Percentiles rank a stretch among this genome's conserved stretches.
Conservation (phyloP, 495 filamentous ascomycete genomes). For the Podospora fimiseda region DNA sequence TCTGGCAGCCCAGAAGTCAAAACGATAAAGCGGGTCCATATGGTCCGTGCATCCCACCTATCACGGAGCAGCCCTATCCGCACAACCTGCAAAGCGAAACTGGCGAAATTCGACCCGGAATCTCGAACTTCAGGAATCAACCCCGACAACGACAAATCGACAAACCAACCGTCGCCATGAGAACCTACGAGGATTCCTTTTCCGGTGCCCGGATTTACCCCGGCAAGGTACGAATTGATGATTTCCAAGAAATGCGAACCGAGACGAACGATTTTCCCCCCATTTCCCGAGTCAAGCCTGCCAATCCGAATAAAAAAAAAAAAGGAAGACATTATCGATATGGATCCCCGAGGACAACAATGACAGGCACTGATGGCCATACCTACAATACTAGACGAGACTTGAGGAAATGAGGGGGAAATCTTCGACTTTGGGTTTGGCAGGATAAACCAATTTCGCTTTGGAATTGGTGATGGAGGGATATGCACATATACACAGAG, state of each 20-base stretch:
- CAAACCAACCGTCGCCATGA: conserved; percentile 66
- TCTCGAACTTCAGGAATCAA: conserved; percentile 27
- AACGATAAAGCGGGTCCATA: conserved; percentile 1
- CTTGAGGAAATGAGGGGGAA: background rate
- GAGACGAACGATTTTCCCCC: conserved; percentile 11
- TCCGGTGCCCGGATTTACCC: conserved; percentile 98
- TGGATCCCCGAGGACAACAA: too few species aligned
- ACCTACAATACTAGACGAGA: background rate
- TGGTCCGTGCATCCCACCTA: conserved; percentile 24
- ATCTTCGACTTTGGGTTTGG: conserved; percentile 1
- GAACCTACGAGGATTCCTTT: conserved; percentile 98
- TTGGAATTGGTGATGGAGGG: background rate
- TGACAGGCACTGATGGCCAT: too few species aligned
- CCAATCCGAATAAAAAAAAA: conserved; percentile 6
- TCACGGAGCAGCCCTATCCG: conserved; percentile 31
- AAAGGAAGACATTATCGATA: background rate
- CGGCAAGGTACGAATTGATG: conserved; percentile 72
- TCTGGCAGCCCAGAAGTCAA: background rate
- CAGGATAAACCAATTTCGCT: background rate
- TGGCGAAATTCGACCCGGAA: conserved; percentile 31
- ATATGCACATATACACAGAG: background rate
- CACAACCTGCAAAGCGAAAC: conserved; percentile 33
- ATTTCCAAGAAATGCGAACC: conserved; percentile 7
- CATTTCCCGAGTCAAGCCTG: background rate
- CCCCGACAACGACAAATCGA: conserved; percentile 32